Evolutionary conservation across 768 basidiomycete species (phyloP), one percentile per base, ranked within the genome.

Genomic region (Amanita muscaria): DNA sequence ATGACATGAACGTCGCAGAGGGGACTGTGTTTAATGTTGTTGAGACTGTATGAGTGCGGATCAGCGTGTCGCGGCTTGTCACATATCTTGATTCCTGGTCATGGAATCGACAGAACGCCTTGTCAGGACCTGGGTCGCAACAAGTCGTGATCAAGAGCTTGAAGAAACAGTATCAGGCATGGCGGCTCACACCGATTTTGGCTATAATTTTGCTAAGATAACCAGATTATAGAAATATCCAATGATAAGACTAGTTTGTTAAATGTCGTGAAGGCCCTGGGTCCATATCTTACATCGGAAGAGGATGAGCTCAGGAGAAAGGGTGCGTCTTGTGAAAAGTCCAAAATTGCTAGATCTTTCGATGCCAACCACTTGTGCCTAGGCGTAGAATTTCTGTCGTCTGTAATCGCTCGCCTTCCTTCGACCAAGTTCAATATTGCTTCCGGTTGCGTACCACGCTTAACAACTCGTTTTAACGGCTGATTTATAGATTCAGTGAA

Each of bases 341-440:
- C 35, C 16, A 30, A 19, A 3, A 3, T 47, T 39, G n/a, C 24
- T 24, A 24, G 21, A 0, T 15, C 35, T 44, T 50, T n/a, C n/a
- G n/a, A n/a, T n/a, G n/a, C n/a, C n/a, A 25, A 44, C 5, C 24
- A 23, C 16, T 31, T 32, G 21, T 19, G 19, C 30, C 15, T 12
- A 99, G 96, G 93, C 25, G 80, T 98, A 15, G 82, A 81, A 35
- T 71, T 98, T 46, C 71, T 99, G 22, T 81, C 91, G 0, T 65
- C 76, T 12, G 73, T 93, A 8, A 64, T 98, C 31, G 67, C 62
- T 16, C 65, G 67, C 42, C 80, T 77, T 51, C 79, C 86, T 0
- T 61, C 64, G 5, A 71, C 75, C 22, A 76, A 71, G 50, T 64
- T 94, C 42, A 92, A 85, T 57, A 71, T 78, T 19, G 88, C 93